phyloP scores from a whole-genome alignment of 2,329 filamentous ascomycete species.

The Phaeophleospora eucalypticola region DNA sequence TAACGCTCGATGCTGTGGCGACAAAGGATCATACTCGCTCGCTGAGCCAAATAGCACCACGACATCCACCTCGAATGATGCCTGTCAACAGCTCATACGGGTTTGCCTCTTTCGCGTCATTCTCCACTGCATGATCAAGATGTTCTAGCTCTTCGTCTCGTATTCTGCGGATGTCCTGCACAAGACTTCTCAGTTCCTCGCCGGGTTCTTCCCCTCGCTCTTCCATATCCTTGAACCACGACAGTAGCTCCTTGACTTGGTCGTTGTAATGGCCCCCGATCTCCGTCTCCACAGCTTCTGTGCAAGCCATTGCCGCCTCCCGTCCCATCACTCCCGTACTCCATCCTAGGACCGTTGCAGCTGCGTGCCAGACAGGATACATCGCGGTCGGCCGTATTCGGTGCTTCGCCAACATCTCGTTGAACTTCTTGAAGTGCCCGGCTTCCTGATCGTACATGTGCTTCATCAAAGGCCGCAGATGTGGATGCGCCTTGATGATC shows the following conservation, averaged over 20 bases:
- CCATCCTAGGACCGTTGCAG: constrained; percentile 82
- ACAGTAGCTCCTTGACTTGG: constrained; percentile 76
- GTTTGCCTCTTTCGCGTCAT: constrained; percentile 84
- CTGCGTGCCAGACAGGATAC: constrained; percentile 81
- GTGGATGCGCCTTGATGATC: constrained; percentile 74
- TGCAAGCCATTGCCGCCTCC: constrained; percentile 97
- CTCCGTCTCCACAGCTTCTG: constrained; percentile 96
- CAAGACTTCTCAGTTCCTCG: constrained; percentile 68
- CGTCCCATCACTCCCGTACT: constrained; percentile 81
- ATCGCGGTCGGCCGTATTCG: constrained; percentile 88
- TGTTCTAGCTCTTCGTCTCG: constrained; percentile 96
- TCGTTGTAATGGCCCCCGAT: constrained; percentile 95
- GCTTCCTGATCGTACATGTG: constrained; percentile 99
- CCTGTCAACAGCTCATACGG: constrained; percentile 87
- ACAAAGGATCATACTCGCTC: constrained; percentile 72
- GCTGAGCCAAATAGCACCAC: constrained; percentile 88
- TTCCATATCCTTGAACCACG: constrained; percentile 76
- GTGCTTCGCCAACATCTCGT: constrained; percentile 74
- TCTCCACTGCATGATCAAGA: constrained; percentile 87
- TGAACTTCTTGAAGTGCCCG: constrained; percentile 82
- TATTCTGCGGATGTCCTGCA: constrained; percentile 73
- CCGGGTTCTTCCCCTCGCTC: constrained; percentile 74
- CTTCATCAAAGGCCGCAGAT: constrained; percentile 84
- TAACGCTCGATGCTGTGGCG: too few species aligned
- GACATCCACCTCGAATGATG: constrained; percentile 83